Percentiles rank a stretch among this genome's conserved stretches.
Evolutionary conservation across 345 rosid genomes (phyloP).

Genomic region (Syzygium grande): DNA sequence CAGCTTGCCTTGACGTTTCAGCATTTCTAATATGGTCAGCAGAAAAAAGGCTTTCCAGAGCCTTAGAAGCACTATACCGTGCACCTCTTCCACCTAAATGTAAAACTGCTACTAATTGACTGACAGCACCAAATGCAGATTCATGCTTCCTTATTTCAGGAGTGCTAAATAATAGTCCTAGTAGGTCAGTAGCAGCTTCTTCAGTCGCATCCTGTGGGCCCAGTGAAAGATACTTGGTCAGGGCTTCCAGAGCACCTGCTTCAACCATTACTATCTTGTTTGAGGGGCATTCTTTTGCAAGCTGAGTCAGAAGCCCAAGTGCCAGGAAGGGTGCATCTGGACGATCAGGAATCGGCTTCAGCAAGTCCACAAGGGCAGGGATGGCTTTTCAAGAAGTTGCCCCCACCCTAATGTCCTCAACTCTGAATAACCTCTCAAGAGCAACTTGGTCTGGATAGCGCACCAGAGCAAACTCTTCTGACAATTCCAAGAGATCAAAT

Average conservation of each 20-base stretch:
- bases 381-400: constrained; percentile 97
- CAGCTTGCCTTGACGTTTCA: constrained; percentile 88
- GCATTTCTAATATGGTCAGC: constrained; percentile 98
- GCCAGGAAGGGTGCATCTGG: constrained; percentile 98
- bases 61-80: constrained; percentile 93
- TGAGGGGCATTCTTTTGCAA: constrained; percentile 83
- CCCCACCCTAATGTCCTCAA: constrained; percentile 96
- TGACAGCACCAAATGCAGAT: constrained; percentile 85
- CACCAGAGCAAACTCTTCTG: constrained; percentile 76
- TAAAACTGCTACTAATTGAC: constrained; percentile 95
- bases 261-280: constrained; percentile 95
- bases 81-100: constrained; percentile 98
- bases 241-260: constrained; percentile 91
- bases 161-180: constrained; percentile 82
- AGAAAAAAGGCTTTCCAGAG: constrained; percentile 90
- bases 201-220: constrained; percentile 98
- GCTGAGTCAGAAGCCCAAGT: constrained; percentile 82
- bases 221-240: constrained; percentile 94
- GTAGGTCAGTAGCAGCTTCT: constrained; percentile 95
- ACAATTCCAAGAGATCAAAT: constrained; percentile 69
- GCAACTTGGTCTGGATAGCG: constrained; percentile 95
- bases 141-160: constrained; percentile 97
- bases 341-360: constrained; percentile 98
- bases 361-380: constrained; percentile 95
- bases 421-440: constrained; percentile 96